These are phyloP conservation scores for Knoxdaviesia proteae DNA, from an alignment of 2,329 filamentous ascomycete species.

Conservation along the genomic window DNA sequence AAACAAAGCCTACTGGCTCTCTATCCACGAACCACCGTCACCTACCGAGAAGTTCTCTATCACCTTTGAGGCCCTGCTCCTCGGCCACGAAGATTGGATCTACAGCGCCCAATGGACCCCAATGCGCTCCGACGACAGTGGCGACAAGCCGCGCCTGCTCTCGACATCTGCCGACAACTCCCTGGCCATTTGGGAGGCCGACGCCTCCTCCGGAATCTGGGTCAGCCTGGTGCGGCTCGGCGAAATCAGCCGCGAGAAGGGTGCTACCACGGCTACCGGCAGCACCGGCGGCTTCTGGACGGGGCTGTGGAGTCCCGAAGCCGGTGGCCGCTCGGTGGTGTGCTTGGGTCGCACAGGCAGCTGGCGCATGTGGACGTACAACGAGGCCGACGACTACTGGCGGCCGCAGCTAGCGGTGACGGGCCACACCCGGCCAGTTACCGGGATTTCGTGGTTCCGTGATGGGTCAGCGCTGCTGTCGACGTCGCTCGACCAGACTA, in stretches of 20 bases:
- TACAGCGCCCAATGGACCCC: slow-evolving; percentile 66
- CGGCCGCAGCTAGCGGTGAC: slow-evolving; percentile 54
- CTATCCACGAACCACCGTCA: too few relatives aligned
- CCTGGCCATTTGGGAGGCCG: slow-evolving; percentile 77
- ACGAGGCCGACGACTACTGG: slow-evolving; percentile 46
- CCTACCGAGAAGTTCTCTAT: slow-evolving; percentile 39
- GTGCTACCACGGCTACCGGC: slow-evolving; percentile 86
- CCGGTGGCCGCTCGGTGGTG: slow-evolving; percentile 46
- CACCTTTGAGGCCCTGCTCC: slow-evolving; percentile 79
- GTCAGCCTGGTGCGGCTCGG: slow-evolving; percentile 67
- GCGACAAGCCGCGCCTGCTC: slow-evolving; percentile 46
- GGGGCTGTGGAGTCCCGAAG: slow-evolving; percentile 61
- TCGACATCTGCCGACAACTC: slow-evolving; percentile 93
- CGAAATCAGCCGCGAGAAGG: slow-evolving; percentile 86
- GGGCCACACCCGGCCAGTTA: slow-evolving; percentile 67
- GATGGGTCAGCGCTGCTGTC: slow-evolving; percentile 71
- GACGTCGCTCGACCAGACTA: slow-evolving; percentile 83
- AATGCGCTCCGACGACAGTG: slow-evolving; percentile 8
- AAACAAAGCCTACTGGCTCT: slow-evolving; percentile 70
- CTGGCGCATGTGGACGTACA: slow-evolving; percentile 70
- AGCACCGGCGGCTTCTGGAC: slow-evolving; percentile 95
- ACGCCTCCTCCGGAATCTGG: slow-evolving; percentile 74
- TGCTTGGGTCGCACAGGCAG: slow-evolving; percentile 81
- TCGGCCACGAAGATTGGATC: slow-evolving; percentile 97
- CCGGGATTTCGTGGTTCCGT: slow-evolving; percentile 65